These are phyloP conservation scores for Colletotrichum tabaci DNA, from an alignment of 2,329 filamentous ascomycete genomes.

Conservation along the genomic window DNA sequence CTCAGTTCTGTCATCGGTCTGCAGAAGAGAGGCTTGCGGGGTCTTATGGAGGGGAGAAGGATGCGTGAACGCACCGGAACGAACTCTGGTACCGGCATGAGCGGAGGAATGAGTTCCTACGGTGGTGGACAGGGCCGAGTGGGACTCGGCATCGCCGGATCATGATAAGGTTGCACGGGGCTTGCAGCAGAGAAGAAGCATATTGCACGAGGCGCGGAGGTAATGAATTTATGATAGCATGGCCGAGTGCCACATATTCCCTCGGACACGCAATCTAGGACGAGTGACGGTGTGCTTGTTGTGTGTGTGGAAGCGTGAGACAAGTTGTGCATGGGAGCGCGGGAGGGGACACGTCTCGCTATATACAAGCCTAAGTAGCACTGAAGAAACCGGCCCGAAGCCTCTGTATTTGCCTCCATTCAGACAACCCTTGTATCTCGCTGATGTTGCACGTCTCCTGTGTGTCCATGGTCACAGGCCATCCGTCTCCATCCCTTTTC, in stretches of 20 bases:
- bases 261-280: background rate
- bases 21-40: conserved; percentile 92
- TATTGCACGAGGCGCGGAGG: conserved; percentile 16
- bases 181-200: background rate
- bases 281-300: background rate
- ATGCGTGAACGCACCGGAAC: conserved; percentile 80
- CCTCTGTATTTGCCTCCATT: background rate
- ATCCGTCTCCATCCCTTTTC: no score
- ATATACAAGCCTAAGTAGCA: background rate
- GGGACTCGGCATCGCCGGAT: conserved; percentile 68
- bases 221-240: conserved; percentile 41
- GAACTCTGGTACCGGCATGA: conserved; percentile 45
- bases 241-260: conserved; percentile 29
- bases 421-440: no score
- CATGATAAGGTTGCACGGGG: conserved; percentile 48
- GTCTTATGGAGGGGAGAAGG: conserved; percentile 93
- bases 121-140: conserved; percentile 54
- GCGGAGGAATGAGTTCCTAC: conserved; percentile 44
- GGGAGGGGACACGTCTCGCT: background rate
- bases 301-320: conserved; percentile 1
- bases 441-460: background rate
- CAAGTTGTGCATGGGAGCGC: background rate
- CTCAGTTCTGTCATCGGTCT: conserved; percentile 92
- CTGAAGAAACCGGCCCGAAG: background rate
- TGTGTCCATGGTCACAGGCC: background rate